Conservation (phyloP, 306 rosid species). For the Aeschynomene evenia region DNA sequence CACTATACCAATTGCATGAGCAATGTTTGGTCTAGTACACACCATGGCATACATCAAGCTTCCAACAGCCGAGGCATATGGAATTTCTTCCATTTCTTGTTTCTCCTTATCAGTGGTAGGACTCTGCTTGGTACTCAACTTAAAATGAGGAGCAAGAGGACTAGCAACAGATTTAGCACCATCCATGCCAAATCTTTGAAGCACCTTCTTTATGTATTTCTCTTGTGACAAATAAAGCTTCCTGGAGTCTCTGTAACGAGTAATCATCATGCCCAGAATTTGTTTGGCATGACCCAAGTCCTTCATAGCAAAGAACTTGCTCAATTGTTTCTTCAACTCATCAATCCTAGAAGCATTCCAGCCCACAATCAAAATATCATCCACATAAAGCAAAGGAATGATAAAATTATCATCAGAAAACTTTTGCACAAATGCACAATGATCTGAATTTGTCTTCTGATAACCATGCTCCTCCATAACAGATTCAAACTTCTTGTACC, state of each 20-base stretch:
- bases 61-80: neutral
- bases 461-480: neutral
- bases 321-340: neutral
- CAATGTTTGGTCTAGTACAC: neutral
- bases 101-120: neutral
- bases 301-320: neutral
- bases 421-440: no score
- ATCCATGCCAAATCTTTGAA: neutral
- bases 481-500: neutral
- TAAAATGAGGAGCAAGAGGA: neutral
- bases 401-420: no score
- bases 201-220: neutral
- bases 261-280: neutral
- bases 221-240: no score
- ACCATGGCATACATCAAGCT: neutral
- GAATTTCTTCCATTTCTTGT: neutral
- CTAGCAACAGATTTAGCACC: no score
- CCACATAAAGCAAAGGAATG: neutral
- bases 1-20: neutral
- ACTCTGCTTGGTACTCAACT: neutral
- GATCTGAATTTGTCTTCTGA: no score
- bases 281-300: neutral
- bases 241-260: no score
- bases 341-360: neutral
- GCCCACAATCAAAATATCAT: neutral